Evolutionary conservation across 257 asterid genomes (phyloP).

Genomic region (Cordia subcordata): DNA sequence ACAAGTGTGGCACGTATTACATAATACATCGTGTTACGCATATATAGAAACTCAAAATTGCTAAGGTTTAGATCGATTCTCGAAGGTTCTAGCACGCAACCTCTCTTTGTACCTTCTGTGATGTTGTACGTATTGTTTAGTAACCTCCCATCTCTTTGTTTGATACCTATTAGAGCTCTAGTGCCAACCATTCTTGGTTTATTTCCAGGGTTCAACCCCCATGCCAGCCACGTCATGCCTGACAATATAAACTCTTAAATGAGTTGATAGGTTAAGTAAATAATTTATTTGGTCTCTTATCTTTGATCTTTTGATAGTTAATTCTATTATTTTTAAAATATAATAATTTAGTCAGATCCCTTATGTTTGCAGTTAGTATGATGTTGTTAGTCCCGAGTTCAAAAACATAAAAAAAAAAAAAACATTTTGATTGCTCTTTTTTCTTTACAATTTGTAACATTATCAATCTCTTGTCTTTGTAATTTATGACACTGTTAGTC

Average conservation of each 20-base stretch:
- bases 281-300: too few species aligned
- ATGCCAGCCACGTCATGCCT: slow-evolving; percentile 53
- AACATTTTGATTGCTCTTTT: too few species aligned
- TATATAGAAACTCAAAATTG: slow-evolving; percentile 8
- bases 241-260: not conserved
- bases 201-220: slow-evolving; percentile 59
- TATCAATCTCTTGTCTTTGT: too few species aligned
- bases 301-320: too few species aligned
- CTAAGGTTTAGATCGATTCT: slow-evolving; percentile 23
- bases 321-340: too few species aligned
- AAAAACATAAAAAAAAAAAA: too few species aligned
- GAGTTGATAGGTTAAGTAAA: too few species aligned
- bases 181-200: slow-evolving; percentile 52
- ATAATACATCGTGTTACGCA: slow-evolving; percentile 2
- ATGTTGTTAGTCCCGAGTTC: too few species aligned
- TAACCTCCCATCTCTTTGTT: slow-evolving; percentile 6
- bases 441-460: too few species aligned
- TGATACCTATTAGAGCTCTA: slow-evolving; percentile 53
- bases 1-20: slow-evolving; percentile 30
- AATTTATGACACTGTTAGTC: too few species aligned
- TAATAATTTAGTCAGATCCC: too few species aligned
- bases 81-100: slow-evolving; percentile 38
- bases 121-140: slow-evolving; percentile 21
- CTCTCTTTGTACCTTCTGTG: slow-evolving; percentile 24
- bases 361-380: too few species aligned